These are phyloP conservation scores for Cyclocybe cylindracea DNA, from an alignment of 768 basidiomycete species.

Conservation along the genomic window DNA sequence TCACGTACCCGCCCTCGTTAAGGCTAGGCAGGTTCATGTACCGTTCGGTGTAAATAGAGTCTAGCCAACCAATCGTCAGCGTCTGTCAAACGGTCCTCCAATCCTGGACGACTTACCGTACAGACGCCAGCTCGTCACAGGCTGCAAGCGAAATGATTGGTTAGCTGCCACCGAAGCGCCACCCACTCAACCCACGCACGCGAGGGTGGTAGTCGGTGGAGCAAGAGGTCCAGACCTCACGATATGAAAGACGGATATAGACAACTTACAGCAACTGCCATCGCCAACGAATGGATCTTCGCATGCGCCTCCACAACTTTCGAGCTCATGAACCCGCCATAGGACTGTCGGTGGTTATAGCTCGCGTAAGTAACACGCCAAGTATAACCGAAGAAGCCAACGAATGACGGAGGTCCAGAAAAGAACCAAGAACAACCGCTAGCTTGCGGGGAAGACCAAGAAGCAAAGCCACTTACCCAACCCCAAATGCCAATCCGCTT, in stretches of 20 bases:
- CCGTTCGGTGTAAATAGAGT: constrained; percentile 96
- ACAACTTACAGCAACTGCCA: constrained; percentile 76
- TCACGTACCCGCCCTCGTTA: constrained; percentile 88
- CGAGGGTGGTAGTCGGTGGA: too few species aligned
- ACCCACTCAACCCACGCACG: too few species aligned
- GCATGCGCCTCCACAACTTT: constrained; percentile 92
- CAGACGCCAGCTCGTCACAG: constrained; percentile 85
- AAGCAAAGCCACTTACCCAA: constrained; percentile 72
- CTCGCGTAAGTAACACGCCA: neutral
- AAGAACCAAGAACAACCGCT: neutral
- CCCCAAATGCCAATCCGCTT: constrained; percentile 96
- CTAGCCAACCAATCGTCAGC: constrained; percentile 34
- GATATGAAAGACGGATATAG: neutral
- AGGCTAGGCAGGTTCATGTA: constrained; percentile 87
- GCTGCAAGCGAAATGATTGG: constrained; percentile 39
- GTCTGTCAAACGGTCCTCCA: neutral
- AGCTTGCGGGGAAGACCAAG: too few species aligned
- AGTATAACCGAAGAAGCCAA: constrained; percentile 6
- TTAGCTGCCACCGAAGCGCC: neutral
- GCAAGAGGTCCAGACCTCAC: neutral
- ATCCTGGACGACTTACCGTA: constrained; percentile 55
- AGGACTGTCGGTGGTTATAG: constrained; percentile 75
- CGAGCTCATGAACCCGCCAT: constrained; percentile 94
- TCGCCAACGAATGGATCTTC: constrained; percentile 86
- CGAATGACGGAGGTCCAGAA: neutral